Evolutionary conservation across 2,329 filamentous ascomycete species (phyloP).

Genomic region (Hortaea werneckii): DNA sequence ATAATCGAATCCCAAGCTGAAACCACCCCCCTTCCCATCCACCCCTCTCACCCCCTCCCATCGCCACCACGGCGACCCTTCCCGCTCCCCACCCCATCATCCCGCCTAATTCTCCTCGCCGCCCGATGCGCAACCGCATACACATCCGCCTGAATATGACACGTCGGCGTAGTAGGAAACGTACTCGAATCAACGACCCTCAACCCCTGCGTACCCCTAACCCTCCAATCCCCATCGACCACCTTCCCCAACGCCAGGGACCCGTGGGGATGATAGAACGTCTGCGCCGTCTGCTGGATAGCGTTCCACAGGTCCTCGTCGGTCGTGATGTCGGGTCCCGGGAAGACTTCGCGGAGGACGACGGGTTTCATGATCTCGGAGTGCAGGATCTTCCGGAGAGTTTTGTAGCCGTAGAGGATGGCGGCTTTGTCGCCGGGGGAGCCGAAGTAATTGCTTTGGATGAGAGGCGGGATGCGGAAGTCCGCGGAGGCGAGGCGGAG

Average conservation of each 20-base stretch:
- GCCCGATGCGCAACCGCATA: conserved; percentile 5
- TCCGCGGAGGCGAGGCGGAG: background rate
- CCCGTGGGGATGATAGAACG: conserved; percentile 7
- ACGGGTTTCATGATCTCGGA: background rate
- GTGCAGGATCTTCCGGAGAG: conserved; percentile 14
- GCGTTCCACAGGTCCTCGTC: conserved; percentile 7
- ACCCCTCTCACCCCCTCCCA: too few species aligned
- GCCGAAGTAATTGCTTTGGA: background rate
- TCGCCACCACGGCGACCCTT: background rate
- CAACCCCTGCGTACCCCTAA: conserved; percentile 16
- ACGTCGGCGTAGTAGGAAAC: conserved; percentile 30
- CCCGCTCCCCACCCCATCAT: background rate
- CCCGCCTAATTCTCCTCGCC: background rate
- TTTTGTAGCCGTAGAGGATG: conserved; percentile 31
- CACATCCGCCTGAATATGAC: conserved; percentile 6
- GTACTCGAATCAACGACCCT: conserved; percentile 38
- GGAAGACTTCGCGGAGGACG: conserved; percentile 4
- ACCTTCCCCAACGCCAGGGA: conserved; percentile 3
- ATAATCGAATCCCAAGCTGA: too few species aligned
- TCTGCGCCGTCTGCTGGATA: conserved; percentile 3
- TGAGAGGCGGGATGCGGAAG: background rate
- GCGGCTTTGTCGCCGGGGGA: conserved; percentile 32
- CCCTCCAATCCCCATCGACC: conserved; percentile 7
- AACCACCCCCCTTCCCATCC: too few species aligned
- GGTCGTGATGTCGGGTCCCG: conserved; percentile 5